Percentiles rank a stretch among this genome's conserved stretches.
Evolutionary conservation across 257 asterid species (phyloP).

Genomic region (Solanum virginianum): DNA sequence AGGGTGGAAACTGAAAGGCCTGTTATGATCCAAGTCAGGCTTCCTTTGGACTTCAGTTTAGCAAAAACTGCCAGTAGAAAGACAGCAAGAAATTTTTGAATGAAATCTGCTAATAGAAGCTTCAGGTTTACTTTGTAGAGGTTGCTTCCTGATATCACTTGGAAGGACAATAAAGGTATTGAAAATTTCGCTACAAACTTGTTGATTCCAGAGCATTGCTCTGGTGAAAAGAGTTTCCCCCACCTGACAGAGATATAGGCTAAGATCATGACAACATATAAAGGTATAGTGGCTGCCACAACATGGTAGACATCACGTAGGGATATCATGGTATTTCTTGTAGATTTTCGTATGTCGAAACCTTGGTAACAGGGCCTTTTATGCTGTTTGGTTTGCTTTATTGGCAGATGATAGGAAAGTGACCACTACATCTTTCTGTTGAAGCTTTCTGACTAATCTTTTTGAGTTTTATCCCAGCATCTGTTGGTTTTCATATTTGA

Average conservation of each 20-base stretch:
- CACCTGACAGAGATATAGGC: conserved; percentile 63
- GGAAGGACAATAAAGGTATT: conserved; percentile 70
- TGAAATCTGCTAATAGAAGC: conserved; percentile 55
- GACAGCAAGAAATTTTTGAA: conserved; percentile 51
- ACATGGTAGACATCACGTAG: conserved; percentile 42
- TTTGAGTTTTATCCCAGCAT: conserved; percentile 8
- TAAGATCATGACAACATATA: conserved; percentile 54
- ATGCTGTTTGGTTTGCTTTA: conserved; percentile 29
- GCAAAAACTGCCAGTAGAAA: conserved; percentile 28
- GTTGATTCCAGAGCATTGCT: conserved; percentile 79
- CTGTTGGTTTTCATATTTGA: neutral
- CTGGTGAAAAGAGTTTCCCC: conserved; percentile 67
- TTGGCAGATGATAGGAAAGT: conserved; percentile 2
- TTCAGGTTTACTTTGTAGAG: conserved; percentile 69
- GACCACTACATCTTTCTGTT: conserved; percentile 23
- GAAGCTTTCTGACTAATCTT: conserved; percentile 26
- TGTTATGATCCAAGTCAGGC: conserved; percentile 61
- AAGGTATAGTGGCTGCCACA: conserved; percentile 54
- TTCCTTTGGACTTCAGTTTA: conserved; percentile 37
- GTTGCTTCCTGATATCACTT: conserved; percentile 59
- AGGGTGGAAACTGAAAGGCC: conserved; percentile 74
- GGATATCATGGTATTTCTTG: conserved; percentile 44
- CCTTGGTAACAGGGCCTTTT: conserved; percentile 22
- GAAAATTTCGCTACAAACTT: conserved; percentile 81
- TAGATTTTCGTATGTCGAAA: conserved; percentile 8